Percentiles rank a stretch among this genome's conserved stretches.
Conservation (phyloP, 1,139 yeast species). For the Pichia sp. region DNA sequence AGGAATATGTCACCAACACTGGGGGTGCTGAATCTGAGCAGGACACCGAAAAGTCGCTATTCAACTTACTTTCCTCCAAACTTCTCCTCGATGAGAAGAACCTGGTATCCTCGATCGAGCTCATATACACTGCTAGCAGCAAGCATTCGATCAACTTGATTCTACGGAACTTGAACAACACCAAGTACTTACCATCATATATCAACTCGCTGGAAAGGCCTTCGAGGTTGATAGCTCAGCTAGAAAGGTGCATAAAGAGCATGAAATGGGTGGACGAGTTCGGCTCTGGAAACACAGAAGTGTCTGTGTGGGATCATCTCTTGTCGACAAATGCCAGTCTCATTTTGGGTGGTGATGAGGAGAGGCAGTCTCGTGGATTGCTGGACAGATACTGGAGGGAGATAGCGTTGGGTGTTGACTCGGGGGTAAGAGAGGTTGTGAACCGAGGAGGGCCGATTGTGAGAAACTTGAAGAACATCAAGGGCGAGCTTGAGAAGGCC, state of each 20-base stretch:
- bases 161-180: slow-evolving; percentile 15
- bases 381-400: slow-evolving; percentile 45
- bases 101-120: background rate
- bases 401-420: slow-evolving; percentile 50
- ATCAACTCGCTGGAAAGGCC: slow-evolving; percentile 11
- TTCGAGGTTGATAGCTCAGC: slow-evolving; percentile 15
- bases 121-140: slow-evolving; percentile 6
- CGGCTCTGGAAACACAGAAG: background rate
- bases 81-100: background rate
- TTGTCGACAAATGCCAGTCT: background rate
- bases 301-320: background rate
- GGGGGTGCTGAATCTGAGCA: background rate
- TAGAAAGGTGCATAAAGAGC: slow-evolving; percentile 23
- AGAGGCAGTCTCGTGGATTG: slow-evolving; percentile 17
- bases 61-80: slow-evolving; percentile 3
- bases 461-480: slow-evolving; percentile 49
- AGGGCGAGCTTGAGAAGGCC: slow-evolving; percentile 45
- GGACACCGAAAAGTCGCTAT: slow-evolving; percentile 2
- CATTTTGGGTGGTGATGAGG: background rate
- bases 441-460: slow-evolving; percentile 79
- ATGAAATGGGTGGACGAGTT: slow-evolving; percentile 20
- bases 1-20: slow-evolving; percentile 5
- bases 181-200: slow-evolving; percentile 14
- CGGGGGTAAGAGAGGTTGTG: slow-evolving; percentile 58
- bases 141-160: slow-evolving; percentile 14